Percentiles rank a stretch among this genome's conserved stretches.
phyloP scores from a whole-genome alignment of 768 basidiomycete genomes.

The Serendipita sp. region DNA sequence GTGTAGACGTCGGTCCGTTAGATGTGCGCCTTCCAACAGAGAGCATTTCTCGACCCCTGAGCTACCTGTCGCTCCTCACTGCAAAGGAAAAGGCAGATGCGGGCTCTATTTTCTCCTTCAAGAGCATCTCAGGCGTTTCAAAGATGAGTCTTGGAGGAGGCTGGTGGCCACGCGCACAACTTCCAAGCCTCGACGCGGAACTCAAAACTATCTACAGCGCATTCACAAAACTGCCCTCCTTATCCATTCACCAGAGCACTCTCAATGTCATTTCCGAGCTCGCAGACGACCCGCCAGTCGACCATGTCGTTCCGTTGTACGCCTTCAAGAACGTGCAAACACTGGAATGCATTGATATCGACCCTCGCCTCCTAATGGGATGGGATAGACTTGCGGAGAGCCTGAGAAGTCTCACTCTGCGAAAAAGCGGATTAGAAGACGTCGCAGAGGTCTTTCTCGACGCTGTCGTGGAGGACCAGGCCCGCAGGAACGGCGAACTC shows the following conservation, averaged over 20 bases:
- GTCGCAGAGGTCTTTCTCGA: slow-evolving; percentile 59
- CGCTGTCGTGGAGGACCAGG: slow-evolving; percentile 60
- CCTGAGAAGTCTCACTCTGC: slow-evolving; percentile 56
- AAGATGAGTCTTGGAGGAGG: slow-evolving; percentile 51
- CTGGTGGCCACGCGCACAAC: slow-evolving; percentile 54
- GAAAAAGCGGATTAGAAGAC: slow-evolving; percentile 67
- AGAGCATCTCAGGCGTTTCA: slow-evolving; percentile 61
- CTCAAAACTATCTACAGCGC: slow-evolving; percentile 78
- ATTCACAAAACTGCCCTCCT: slow-evolving; percentile 78
- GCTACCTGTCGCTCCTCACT: slow-evolving; percentile 45
- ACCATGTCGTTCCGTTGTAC: slow-evolving; percentile 65
- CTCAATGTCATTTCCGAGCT: slow-evolving; percentile 53
- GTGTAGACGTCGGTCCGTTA: slow-evolving; percentile 59
- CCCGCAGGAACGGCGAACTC: slow-evolving; percentile 39
- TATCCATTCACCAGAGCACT: slow-evolving; percentile 34
- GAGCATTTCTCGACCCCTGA: slow-evolving; percentile 45
- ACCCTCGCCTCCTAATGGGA: slow-evolving; percentile 64
- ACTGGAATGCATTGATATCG: slow-evolving; percentile 61
- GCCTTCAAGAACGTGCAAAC: slow-evolving; percentile 71
- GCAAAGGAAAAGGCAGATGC: slow-evolving; percentile 50
- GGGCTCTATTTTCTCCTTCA: slow-evolving; percentile 54
- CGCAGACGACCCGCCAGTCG: slow-evolving; percentile 45
- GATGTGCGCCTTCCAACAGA: slow-evolving; percentile 61
- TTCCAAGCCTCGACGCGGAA: slow-evolving; percentile 46
- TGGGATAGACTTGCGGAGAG: slow-evolving; percentile 66